These are phyloP conservation scores for Trichoderma breve DNA, from an alignment of 2,329 filamentous ascomycete genomes.

Conservation along the genomic window DNA sequence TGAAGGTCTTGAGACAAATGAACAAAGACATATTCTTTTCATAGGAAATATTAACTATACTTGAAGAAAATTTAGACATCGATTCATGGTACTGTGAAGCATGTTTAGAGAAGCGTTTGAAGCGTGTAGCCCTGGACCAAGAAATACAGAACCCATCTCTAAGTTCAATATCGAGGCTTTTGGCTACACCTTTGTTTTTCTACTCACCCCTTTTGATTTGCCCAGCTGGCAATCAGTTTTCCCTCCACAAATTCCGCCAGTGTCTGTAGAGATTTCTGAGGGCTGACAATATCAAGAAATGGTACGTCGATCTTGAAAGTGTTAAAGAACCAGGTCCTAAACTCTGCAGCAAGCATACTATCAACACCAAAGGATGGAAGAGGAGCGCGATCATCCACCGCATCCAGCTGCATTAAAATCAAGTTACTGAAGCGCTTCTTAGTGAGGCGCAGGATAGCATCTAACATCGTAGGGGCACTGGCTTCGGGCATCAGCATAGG, in stretches of 20 bases:
- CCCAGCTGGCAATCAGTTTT: constrained; percentile 2
- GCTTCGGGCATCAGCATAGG: not conserved
- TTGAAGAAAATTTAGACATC: not conserved
- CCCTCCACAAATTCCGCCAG: constrained; percentile 8
- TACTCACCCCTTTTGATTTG: not conserved
- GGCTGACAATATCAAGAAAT: constrained; percentile 8
- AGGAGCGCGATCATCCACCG: constrained; percentile 28
- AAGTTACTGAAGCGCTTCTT: constrained; percentile 24
- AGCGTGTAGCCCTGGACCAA: not conserved
- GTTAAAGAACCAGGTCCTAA: constrained; percentile 37
- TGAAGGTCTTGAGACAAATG: not conserved
- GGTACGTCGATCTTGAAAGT: constrained; percentile 35
- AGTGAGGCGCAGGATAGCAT: constrained; percentile 19
- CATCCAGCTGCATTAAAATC: constrained; percentile 28
- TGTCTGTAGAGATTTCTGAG: constrained; percentile 18
- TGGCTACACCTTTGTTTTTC: too few relatives aligned
- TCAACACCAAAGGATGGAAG: constrained; percentile 39
- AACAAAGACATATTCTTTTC: not conserved
- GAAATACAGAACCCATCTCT: not conserved
- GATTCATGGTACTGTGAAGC: not conserved
- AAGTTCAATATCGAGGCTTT: not conserved
- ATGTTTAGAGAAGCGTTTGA: not conserved
- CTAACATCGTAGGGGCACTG: constrained; percentile 9
- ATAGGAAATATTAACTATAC: not conserved
- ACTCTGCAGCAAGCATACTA: constrained; percentile 41